Base-by-base conservation (phyloP, 2,329 filamentous ascomycete species). In the Rosellinia necatrix region DNA sequence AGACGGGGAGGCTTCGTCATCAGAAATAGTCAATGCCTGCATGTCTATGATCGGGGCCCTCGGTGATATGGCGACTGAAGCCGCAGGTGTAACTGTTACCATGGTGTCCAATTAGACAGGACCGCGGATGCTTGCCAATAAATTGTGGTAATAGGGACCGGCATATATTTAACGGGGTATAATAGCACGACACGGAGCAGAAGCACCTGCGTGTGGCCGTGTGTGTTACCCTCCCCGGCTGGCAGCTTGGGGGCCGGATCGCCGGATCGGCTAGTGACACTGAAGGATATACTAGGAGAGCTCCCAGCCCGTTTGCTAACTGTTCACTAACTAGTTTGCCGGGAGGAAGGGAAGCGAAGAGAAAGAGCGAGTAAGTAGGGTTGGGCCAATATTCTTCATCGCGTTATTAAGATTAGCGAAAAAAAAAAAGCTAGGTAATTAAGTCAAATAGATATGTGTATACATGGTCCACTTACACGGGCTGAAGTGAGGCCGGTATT, bases 1-100 rank as follows among this genome's bases (percentile, higher is more conserved):
- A 2, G 64, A 64, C 27, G 64, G 64, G 4, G 63, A 64, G 12
- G 43, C 53, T 24, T 69, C 68, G 29, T 64, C 66, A 17, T 64
- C 64, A 15, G 58, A 58, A 34, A 65, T 37, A 40, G 53, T 44
- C 27, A 60, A 46, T 13, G 43, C 60, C 47, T 60, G 63, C 43
- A 61, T 58, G n/a, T 62, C 60, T 49, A 21, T 21, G 42, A 40
- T 52, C 40, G 49, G 56, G 40, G 35, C 49, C 13, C 56, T 49
- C 51, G 59, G 58, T 50, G 58, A 38, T 41, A 44, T 59, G 17
- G 47, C 24, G 12, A 15, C 43, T 24, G 34, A 27, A 52, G 17
- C 49, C 10, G 29, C 19, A 21, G 53, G 44, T 35, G 51, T 40
- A 15, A 35, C 40, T 38, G 43, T 37, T 48, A 61, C 51, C 66